A percentile compares a stretch with the other conserved stretches of the same genome.
Conservation (phyloP, 1,284 basidiomycete genomes). For the Pseudozyma pruni region DNA sequence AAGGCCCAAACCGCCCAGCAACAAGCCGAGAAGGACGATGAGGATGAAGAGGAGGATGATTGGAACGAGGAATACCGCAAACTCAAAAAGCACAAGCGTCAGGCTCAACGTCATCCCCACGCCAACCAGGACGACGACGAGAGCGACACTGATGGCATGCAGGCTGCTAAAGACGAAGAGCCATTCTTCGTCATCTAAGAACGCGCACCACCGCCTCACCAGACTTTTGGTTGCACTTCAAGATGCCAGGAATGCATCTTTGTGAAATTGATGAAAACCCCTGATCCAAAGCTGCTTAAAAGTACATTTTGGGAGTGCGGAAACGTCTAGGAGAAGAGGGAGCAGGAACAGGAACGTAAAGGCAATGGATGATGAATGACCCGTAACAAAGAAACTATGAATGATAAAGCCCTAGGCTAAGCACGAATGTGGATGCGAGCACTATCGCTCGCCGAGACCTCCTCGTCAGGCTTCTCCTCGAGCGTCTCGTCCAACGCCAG, state of each 20-base stretch:
- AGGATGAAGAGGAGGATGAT: constrained; percentile 52
- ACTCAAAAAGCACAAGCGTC: constrained; percentile 44
- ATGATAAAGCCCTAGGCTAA: not conserved
- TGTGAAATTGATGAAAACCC: no score
- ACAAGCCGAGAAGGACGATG: constrained; percentile 6
- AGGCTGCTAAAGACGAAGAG: constrained; percentile 1
- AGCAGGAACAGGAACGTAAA: no score
- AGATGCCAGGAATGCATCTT: no score
- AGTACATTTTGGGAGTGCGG: no score
- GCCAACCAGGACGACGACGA: constrained; percentile 5
- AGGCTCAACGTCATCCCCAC: constrained; percentile 17
- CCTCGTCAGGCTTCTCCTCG: constrained; percentile 8
- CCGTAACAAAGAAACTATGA: not conserved
- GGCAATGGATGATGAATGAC: not conserved
- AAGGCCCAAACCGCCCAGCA: not conserved
- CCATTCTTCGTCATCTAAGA: constrained; percentile 39
- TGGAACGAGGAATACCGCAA: constrained; percentile 58
- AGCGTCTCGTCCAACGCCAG: constrained; percentile 31
- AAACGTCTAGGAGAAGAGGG: no score
- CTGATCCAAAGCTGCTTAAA: not conserved
- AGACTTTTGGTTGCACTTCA: no score
- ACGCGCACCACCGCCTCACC: not conserved
- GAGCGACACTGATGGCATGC: not conserved
- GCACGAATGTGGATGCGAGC: constrained; percentile 15
- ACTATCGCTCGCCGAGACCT: not conserved